Percentiles rank a stretch among this genome's conserved stretches.
phyloP scores from a whole-genome alignment of 345 rosid species.

The Alliaria petiolata region DNA sequence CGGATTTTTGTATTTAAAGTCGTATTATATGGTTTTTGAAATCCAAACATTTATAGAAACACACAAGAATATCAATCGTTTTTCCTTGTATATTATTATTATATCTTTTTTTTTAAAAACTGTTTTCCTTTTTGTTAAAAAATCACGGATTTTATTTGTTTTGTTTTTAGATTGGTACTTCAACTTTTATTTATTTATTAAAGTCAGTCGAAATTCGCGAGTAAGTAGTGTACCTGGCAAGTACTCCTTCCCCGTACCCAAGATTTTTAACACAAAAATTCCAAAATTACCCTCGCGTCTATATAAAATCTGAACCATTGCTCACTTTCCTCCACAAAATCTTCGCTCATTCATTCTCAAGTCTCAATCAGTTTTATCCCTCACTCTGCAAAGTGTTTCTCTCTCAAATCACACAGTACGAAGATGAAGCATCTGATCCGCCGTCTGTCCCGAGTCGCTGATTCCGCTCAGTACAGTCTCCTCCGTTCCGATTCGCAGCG shows the following conservation, averaged over 20 bases:
- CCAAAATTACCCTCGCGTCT: not conserved
- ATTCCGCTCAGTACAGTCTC: slow-evolving; percentile 73
- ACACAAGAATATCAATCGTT: too few relatives aligned
- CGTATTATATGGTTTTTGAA: too few relatives aligned
- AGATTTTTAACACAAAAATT: slow-evolving; percentile 14
- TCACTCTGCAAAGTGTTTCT: not conserved
- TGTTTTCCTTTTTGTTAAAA: not conserved
- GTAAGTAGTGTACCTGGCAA: slow-evolving; percentile 52
- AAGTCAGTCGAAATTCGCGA: not conserved
- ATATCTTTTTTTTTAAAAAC: not conserved
- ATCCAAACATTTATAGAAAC: too few relatives aligned
- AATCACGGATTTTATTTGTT: not conserved
- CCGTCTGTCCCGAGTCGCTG: slow-evolving; percentile 86
- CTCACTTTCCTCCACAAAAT: slow-evolving; percentile 10
- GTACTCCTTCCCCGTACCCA: slow-evolving; percentile 45
- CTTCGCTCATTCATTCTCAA: slow-evolving; percentile 3
- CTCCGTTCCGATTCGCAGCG: slow-evolving; percentile 49
- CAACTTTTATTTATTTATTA: not conserved
- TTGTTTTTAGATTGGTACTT: not conserved
- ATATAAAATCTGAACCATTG: slow-evolving; percentile 15
- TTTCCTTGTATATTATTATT: too few relatives aligned
- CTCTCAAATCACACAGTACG: not conserved
- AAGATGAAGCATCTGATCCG: slow-evolving; percentile 85
- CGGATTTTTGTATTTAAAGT: too few relatives aligned
- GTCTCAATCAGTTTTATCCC: not conserved